Evolutionary conservation across 2,329 filamentous ascomycete species (phyloP).

Genomic region (Davidsoniella eucalypti): DNA sequence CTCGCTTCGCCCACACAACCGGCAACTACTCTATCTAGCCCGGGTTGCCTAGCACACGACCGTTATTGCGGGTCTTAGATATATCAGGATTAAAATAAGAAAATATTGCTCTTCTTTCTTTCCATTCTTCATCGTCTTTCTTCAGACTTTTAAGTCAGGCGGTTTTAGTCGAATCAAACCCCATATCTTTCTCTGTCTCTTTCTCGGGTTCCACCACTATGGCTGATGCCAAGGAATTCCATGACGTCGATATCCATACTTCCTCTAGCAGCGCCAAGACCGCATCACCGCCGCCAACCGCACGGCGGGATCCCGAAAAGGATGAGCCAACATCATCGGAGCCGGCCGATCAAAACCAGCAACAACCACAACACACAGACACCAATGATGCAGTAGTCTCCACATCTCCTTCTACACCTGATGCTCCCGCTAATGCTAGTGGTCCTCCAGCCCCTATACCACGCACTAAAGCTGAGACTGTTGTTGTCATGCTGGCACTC

Average conservation of each 20-base stretch:
- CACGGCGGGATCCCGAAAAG: background rate
- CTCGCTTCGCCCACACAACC: too few relatives aligned
- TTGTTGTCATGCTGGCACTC: conserved; percentile 26
- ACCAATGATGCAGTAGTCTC: background rate
- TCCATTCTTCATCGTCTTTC: too few relatives aligned
- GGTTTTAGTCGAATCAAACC: too few relatives aligned
- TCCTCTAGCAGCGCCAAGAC: background rate
- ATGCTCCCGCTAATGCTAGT: background rate
- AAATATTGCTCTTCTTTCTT: too few relatives aligned
- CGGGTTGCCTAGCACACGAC: too few relatives aligned
- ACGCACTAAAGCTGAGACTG: conserved; percentile 24
- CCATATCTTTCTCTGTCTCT: too few relatives aligned
- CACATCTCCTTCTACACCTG: background rate
- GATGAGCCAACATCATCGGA: background rate
- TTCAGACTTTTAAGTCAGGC: too few relatives aligned
- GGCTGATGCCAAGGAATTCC: background rate
- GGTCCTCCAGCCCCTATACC: background rate
- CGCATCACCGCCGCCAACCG: background rate
- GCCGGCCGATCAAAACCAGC: background rate
- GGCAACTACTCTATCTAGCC: too few relatives aligned
- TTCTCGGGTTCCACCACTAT: too few relatives aligned
- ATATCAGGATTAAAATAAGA: too few relatives aligned
- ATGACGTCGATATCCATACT: background rate
- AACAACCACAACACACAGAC: background rate
- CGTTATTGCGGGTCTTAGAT: too few relatives aligned